Evolutionary conservation across 1,284 basidiomycete species (phyloP).

Genomic region (Ustilago cynodontis): DNA sequence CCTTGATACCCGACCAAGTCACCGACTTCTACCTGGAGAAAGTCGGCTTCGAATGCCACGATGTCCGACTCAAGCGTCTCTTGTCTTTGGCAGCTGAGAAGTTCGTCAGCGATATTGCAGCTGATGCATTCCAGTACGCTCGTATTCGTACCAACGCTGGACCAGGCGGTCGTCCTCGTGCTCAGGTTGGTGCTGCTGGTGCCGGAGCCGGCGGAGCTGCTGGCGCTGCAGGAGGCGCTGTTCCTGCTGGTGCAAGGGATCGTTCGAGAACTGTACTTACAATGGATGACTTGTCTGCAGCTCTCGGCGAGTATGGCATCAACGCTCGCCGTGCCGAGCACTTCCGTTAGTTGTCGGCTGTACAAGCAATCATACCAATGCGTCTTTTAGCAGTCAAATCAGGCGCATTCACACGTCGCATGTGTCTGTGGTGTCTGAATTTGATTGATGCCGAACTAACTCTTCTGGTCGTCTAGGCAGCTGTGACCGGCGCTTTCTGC

Average conservation of each 20-base stretch:
- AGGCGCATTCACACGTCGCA: neutral
- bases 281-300: slow-evolving; percentile 95
- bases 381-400: neutral
- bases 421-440: neutral
- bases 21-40: slow-evolving; percentile 97
- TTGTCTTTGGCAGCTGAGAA: slow-evolving; percentile 96
- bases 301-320: slow-evolving; percentile 88
- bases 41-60: slow-evolving; percentile 95
- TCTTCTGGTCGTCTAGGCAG: neutral
- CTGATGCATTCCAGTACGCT: slow-evolving; percentile 97
- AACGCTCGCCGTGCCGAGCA: slow-evolving; percentile 66
- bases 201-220: slow-evolving; percentile 19
- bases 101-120: slow-evolving; percentile 95
- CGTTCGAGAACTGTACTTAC: slow-evolving; percentile 95
- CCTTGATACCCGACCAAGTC: slow-evolving; percentile 96
- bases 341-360: slow-evolving; percentile 56
- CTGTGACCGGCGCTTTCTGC: neutral
- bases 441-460: neutral
- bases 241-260: slow-evolving; percentile 72
- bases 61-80: slow-evolving; percentile 80
- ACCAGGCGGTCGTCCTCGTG: slow-evolving; percentile 69
- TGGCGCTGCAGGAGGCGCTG: slow-evolving; percentile 14
- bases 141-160: slow-evolving; percentile 81
- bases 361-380: slow-evolving; percentile 1
- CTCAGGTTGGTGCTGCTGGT: slow-evolving; percentile 29